phyloP scores from a whole-genome alignment of 306 rosid genomes.

The Inga laurina region DNA sequence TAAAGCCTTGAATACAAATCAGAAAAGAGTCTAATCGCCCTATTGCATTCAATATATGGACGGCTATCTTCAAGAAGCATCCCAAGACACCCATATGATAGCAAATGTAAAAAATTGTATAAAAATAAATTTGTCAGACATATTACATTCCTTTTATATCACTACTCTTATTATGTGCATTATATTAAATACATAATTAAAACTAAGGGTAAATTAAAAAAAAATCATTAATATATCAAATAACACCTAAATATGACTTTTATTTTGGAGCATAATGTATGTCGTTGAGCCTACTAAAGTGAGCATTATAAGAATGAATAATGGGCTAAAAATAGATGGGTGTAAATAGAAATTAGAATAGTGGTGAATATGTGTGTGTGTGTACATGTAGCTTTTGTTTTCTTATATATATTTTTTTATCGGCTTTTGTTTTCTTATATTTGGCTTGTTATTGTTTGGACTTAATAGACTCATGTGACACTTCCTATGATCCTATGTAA shows the following conservation, averaged over 20 bases:
- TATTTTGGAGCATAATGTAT: not conserved
- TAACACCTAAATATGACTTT: no score
- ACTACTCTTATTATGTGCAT: no score
- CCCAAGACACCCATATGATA: no score
- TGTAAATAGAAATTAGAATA: not conserved
- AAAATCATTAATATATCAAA: no score
- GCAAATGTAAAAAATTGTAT: not conserved
- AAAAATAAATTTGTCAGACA: not conserved
- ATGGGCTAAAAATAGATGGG: not conserved
- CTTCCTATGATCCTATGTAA: not conserved
- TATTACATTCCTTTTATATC: not conserved
- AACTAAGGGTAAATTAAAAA: no score
- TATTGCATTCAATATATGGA: no score
- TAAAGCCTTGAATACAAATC: no score
- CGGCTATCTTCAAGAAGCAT: no score
- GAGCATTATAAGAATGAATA: not conserved
- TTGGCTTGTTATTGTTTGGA: conserved; percentile 23
- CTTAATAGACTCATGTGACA: not conserved
- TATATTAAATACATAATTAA: not conserved
- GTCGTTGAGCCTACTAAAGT: not conserved
- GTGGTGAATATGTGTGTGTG: not conserved
- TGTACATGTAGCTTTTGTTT: not conserved
- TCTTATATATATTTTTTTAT: not conserved
- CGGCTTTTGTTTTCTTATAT: not conserved
- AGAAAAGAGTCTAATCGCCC: no score